Evolutionary conservation across 768 basidiomycete genomes (phyloP), one percentile per base, ranked within the genome.

Genomic region (Lepiota brunneoincarnata): DNA sequence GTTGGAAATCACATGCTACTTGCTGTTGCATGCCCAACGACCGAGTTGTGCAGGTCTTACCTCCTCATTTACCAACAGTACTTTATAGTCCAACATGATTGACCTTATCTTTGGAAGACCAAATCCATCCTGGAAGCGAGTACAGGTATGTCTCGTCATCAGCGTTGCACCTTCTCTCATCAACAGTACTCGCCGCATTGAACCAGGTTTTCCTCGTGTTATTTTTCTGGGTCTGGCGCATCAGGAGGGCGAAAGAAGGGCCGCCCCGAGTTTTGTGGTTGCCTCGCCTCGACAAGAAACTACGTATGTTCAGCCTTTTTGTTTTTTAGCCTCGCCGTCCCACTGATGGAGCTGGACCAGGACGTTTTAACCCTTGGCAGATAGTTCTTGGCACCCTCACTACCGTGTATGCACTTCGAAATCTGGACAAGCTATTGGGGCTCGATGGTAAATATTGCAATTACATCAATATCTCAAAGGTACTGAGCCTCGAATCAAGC

Each of bases 341-440:
- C 36, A 37, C 43, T 36, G 35, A 35, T 45, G 18, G 35, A 59
- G 57, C 39, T 24, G 41, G 49, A 37, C 52, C 65, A 93, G 87
- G 78, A 64, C 83, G 84, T 18, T 96, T 93, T 73, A 89, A 94
- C 0, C 97, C 97, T n/a, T 99, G 93, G 88, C 95, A 99, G 65
- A 78, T 98, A 62, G 81, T 98, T 46, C 79, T 93, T 51, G 89
- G 83, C 60, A 92, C 93, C 0, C 72, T 97, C 54, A 97, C 94
- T 1, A 69, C 82, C 24, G 75, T 96, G 4, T 99, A 98, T 66
- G 86, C 91, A 15, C 65, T 88, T 44, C 77, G 89, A 11, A 91
- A 98, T 68, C 71, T 94, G 11, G 93, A 95, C 69, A 89, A 86
- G 70, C 77, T 97, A 14, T 68, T 95, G 6, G 93, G 93, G 3